A percentile compares a stretch with the other conserved stretches of the same genome.
phyloP scores from a whole-genome alignment of 106 monocot genomes.

The Dendrobium chrysotoxum region DNA sequence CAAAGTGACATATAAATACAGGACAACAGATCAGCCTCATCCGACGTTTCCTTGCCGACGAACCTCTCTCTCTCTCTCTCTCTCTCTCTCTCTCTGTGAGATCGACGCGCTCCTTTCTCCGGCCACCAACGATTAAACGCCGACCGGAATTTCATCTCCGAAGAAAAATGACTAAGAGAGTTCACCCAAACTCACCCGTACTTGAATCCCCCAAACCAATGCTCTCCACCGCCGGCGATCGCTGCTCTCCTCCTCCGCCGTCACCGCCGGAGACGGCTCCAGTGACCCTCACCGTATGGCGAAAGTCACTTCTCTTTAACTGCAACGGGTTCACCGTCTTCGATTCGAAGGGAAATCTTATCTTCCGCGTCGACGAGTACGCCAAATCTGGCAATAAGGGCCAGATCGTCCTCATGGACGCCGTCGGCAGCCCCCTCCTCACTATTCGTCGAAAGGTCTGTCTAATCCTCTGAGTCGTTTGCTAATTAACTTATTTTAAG shows the following conservation, averaged over 20 bases:
- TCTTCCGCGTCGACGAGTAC: conserved; percentile 21
- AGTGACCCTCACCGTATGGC: conserved; percentile 14
- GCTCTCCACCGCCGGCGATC: too few relatives aligned
- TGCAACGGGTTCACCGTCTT: conserved; percentile 22
- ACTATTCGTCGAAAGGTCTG: conserved; percentile 15
- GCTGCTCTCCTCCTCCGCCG: background rate
- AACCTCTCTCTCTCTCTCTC: background rate
- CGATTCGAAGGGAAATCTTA: conserved; percentile 15
- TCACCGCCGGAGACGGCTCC: background rate
- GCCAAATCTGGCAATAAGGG: conserved; percentile 5
- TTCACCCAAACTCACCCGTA: background rate
- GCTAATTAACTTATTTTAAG: too few relatives aligned
- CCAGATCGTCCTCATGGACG: conserved; percentile 22
- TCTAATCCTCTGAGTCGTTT: background rate
- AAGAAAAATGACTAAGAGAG: background rate
- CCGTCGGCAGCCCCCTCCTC: conserved; percentile 4
- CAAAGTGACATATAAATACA: background rate
- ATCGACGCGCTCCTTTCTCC: background rate
- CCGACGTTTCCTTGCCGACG: background rate
- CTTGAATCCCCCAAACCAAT: background rate
- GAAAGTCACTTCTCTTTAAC: conserved; percentile 22
- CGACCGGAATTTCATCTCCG: background rate
- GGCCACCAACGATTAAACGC: background rate
- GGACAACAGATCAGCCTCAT: background rate
- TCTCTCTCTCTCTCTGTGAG: too few relatives aligned